These are phyloP conservation scores for Cucurbita ficifolia DNA, from an alignment of 306 rosid species.

Conservation along the genomic window DNA sequence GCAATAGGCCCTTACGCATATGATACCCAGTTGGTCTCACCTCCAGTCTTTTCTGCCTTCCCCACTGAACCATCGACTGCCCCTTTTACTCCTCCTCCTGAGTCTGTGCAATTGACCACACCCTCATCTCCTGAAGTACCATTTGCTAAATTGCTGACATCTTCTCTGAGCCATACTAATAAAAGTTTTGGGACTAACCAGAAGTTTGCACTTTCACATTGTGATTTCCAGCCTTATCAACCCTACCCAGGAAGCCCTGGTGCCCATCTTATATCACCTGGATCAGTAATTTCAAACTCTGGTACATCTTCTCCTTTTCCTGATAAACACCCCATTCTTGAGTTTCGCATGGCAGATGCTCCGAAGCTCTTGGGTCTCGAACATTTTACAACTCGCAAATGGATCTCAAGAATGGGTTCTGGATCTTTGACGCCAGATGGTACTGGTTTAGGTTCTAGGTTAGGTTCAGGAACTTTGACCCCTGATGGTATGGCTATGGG, in stretches of 20 bases:
- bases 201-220: constrained; percentile 57
- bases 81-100: constrained; percentile 88
- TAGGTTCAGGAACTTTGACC: constrained; percentile 76
- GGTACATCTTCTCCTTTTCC: constrained; percentile 90
- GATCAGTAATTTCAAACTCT: constrained; percentile 79
- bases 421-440: constrained; percentile 94
- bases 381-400: constrained; percentile 52
- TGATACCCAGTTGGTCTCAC: constrained; percentile 91
- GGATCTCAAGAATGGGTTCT: constrained; percentile 81
- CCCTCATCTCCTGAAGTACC: constrained; percentile 99
- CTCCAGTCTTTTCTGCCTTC: constrained; percentile 84
- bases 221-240: constrained; percentile 79
- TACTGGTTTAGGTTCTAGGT: constrained; percentile 45
- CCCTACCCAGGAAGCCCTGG: constrained; percentile 90
- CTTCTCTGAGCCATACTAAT: constrained; percentile 58
- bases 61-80: constrained; percentile 95
- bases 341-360: constrained; percentile 59
- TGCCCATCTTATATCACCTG: constrained; percentile 80
- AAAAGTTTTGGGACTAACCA: constrained; percentile 38
- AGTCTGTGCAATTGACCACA: constrained; percentile 82
- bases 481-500: constrained; percentile 72
- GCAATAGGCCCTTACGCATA: constrained; percentile 90
- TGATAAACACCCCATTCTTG: constrained; percentile 55
- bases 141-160: constrained; percentile 82
- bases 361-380: constrained; percentile 67